Base-by-base conservation (phyloP, 192 early-diverging fungal species). In the Coemansia sp. region DNA sequence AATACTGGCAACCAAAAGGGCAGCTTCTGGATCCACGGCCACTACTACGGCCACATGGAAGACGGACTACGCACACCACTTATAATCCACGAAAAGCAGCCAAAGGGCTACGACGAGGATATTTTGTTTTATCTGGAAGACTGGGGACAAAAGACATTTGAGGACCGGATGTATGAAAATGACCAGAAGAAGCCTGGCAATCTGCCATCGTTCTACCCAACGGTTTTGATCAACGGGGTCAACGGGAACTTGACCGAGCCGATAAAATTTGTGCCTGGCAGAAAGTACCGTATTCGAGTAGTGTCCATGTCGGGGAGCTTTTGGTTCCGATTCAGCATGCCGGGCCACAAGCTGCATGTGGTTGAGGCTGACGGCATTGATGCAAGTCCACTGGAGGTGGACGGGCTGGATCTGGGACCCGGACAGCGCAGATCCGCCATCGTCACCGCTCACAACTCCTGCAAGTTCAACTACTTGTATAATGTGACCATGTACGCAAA, bases 401-500 rank as follows among this genome's bases (percentile, higher is more conserved):
- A 78, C 3, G 75, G 68, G 18, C 67, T 89, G 34, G 79, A 87
- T 41, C 61, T 81, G 18, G 64, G 83, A 16, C 83, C 82, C 8
- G 91, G 85, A 0, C 89, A 92, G 61, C 84, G 91, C 23, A 78
- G 84, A 65, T 89, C 90, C 20, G 85, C 90, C 6, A 80, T 93
- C 2, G 81, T 91, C 21, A 87, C 78, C 2, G 86, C 90, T 15
- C 78, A 80, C 36, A 58, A 83, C 42, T 63, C 76, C 9, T 59
- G 66, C 10, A 30, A 54, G 21, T 37, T 48, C 15, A 89, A 90
- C 77, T 91, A 84, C 41, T 16, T 64, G 11, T 54, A 89, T 40
- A 83, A 88, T 41, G 82, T 82, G 31, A 82, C 84, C 10, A 82
- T 90, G 76, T 71, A 89, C 39, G 71, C 73, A 28, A 59, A 34